These are phyloP conservation scores for Phaeolepiota aurea DNA, from an alignment of 768 basidiomycete genomes.

Conservation along the genomic window DNA sequence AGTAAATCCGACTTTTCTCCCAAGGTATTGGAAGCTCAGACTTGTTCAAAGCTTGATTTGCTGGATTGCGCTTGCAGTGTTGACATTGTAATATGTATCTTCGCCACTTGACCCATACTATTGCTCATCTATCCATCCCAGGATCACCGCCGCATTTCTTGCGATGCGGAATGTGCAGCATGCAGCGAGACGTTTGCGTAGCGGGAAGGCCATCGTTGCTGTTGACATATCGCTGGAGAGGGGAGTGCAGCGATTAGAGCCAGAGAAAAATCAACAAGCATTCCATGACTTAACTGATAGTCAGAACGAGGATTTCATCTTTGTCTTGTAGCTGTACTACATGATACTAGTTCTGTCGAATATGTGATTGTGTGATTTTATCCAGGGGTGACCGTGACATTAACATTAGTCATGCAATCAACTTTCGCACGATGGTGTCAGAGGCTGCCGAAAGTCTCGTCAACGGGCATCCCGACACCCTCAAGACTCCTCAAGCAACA, in stretches of 20 bases:
- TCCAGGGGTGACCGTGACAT: constrained; percentile 2
- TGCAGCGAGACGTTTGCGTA: constrained; percentile 18
- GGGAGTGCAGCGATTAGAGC: constrained; percentile 6
- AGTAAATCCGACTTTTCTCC: constrained; percentile 13
- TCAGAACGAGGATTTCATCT: constrained; percentile 24
- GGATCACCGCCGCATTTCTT: constrained; percentile 27
- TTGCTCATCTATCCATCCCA: no score
- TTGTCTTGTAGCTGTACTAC: constrained; percentile 12
- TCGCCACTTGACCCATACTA: not conserved
- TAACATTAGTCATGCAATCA: no score
- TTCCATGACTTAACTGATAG: constrained; percentile 31
- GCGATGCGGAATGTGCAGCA: constrained; percentile 28
- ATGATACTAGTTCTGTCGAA: not conserved
- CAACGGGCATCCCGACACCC: constrained; percentile 36
- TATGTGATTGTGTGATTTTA: no score
- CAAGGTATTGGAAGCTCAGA: not conserved
- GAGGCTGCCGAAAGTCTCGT: constrained; percentile 22
- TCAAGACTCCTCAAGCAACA: constrained; percentile 34
- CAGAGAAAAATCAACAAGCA: constrained; percentile 19
- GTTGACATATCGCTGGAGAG: constrained; percentile 30
- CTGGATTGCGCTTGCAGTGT: constrained; percentile 25
- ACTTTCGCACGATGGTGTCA: constrained; percentile 25
- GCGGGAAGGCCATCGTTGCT: constrained; percentile 24
- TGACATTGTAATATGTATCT: constrained; percentile 18
- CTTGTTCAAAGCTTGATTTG: constrained; percentile 22